Base-by-base conservation (phyloP, 805 yeast genomes). In the Kazachstania africana region DNA sequence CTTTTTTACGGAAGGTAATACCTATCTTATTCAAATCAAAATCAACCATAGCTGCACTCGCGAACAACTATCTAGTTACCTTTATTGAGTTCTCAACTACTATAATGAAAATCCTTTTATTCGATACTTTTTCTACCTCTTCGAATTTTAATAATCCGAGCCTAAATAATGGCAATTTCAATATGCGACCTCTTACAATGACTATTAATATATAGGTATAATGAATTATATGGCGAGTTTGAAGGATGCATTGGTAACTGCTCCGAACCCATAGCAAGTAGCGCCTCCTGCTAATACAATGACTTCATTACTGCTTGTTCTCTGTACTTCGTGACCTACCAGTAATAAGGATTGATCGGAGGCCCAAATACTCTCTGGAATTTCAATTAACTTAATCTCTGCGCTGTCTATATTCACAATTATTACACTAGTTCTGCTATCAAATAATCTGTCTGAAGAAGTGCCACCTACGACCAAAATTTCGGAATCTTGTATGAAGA, bases 211-310 rank as follows among this genome's bases (percentile, higher is more conserved):
- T n/a, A n/a, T n/a, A n/a, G n/a, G n/a, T n/a, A n/a, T n/a, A n/a
- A n/a, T n/a, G n/a, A n/a, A n/a, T n/a, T n/a, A n/a, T n/a, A n/a
- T n/a, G n/a, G n/a, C n/a, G n/a, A n/a, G n/a, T n/a, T n/a, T 23
- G 19, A 37, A 24, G 1, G 33, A 27, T 9, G 27, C 27, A 28
- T 69, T 68, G 66, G 70, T 66, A 14, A 63, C 63, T 0, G 76
- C 62, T 0, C 94, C 94, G 56, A 80, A 82, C 1, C 87, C 78
- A 41, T 77, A 81, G 47, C 93, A 81, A 1, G 80, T 83, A 0
- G 80, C 87, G 3, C 93, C 93, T 3, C 93, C 88, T 6, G 76
- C 79, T 26, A 71, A 39, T 3, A 53, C 27, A 14, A 55, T 32
- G 5, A 50, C 14, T 5, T 40, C 39, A 3, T 36, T 34, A n/a